Evolutionary conservation across 805 yeast genomes (phyloP), one percentile per base, ranked within the genome.

Genomic region (Cyberlindnera euphorbiae): DNA sequence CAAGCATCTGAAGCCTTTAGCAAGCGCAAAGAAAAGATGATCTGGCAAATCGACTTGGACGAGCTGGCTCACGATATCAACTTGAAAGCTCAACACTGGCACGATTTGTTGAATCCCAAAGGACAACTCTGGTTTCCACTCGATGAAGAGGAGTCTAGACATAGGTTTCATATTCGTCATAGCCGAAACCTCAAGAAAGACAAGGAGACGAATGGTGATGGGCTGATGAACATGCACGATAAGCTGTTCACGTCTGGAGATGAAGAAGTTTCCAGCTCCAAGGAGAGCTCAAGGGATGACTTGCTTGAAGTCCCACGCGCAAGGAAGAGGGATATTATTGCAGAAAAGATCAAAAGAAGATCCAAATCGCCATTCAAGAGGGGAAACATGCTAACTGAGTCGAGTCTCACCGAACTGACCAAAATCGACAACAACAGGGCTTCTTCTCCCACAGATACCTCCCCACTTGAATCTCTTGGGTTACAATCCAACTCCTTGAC

Each of bases 1-100:
- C 57, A 75, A n/a, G 79, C 87, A 3, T 79, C 84, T 6, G 71
- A 77, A 41, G 80, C 75, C 2, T 80, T 82, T 47, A 73, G 77
- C 38, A 61, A 57, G 26, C 63, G 64, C 17, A 62, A 61, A 16
- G 64, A 67, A 56, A 68, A 67, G 39, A 57, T 75, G 52, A 60
- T 69, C 6, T 82, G 89, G 89, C 78, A 81, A 33, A 67, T 82
- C 5, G 82, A 77, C 36, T 50, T 78, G 33, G 64, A 71, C 39
- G 93, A 82, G 50, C 56, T 69, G 21, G 55, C 73, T 10, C 67
- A 71, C 36, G 89, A 82, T 52, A 32, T 67, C 11, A 59, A 66
- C 3, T 82, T 87, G 85, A 56, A 81, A 42, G 53, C 63, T n/a
- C 50, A 49, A 16, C 77, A 75, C 51, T 75, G 81, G 75, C 53